phyloP scores from a whole-genome alignment of 176 grass and related monocot genomes.

The Pontederia crassipes region DNA sequence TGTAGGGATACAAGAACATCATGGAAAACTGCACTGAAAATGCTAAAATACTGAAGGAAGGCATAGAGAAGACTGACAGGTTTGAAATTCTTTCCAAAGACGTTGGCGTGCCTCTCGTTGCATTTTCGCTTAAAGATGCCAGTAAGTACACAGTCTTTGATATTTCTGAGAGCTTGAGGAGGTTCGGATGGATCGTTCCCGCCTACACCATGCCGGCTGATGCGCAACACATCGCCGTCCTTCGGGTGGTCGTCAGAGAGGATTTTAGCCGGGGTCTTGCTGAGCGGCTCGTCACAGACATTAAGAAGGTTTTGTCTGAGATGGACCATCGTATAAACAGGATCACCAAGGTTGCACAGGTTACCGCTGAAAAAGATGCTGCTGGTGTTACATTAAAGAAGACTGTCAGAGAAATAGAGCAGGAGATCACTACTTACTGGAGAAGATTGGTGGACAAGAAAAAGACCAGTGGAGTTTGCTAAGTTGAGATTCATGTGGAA shows the following conservation, averaged over 20 bases:
- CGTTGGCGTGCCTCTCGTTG: constrained; percentile 54
- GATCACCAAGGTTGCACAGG: constrained; percentile 19
- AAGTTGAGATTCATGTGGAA: constrained; percentile 3
- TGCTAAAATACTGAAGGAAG: constrained; percentile 42
- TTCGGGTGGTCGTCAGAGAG: constrained; percentile 65
- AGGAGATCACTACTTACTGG: constrained; percentile 54
- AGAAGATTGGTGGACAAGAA: constrained; percentile 50
- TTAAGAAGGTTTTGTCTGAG: constrained; percentile 39
- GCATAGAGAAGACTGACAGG: constrained; percentile 44
- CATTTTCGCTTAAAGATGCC: constrained; percentile 53
- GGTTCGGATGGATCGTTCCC: constrained; percentile 77
- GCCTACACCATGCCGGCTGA: constrained; percentile 71
- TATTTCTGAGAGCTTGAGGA: constrained; percentile 52
- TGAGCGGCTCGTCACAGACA: constrained; percentile 47
- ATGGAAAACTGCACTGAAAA: constrained; percentile 81
- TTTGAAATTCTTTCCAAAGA: constrained; percentile 70
- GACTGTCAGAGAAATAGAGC: constrained; percentile 37
- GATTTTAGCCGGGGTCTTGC: constrained; percentile 70
- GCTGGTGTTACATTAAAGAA: constrained; percentile 20
- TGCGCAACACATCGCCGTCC: constrained; percentile 52
- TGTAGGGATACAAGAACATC: constrained; percentile 51
- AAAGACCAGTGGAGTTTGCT: constrained; percentile 51
- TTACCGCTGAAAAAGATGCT: constrained; percentile 10
- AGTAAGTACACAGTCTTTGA: constrained; percentile 59
- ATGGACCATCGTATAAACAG: constrained; percentile 25